Percentiles rank a stretch among this genome's conserved stretches.
Conservation (phyloP, 352 stramenopile genomes). For the Phytopythium chamaehyphon region DNA sequence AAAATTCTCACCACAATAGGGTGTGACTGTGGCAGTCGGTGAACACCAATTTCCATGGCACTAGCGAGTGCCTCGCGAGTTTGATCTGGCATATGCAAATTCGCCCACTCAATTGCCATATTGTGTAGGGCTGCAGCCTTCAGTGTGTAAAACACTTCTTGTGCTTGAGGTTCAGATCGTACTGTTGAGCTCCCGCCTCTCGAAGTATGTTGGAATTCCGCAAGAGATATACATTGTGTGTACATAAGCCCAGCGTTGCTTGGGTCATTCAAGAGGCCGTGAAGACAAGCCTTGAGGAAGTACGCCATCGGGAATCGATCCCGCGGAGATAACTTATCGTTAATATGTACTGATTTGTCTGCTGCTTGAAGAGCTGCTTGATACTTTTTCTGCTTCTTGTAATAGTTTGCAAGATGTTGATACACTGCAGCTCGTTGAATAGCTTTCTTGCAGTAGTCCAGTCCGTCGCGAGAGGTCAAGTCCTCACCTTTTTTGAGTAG, state of each 20-base stretch:
- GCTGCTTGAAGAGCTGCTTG: constrained; percentile 55
- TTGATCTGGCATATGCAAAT: constrained; percentile 56
- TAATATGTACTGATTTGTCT: constrained; percentile 57
- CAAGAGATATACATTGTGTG: constrained; percentile 42
- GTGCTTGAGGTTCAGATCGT: constrained; percentile 8
- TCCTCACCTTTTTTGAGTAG: constrained; percentile 66
- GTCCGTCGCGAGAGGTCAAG: constrained; percentile 43
- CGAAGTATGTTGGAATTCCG: constrained; percentile 22
- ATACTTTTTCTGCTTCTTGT: constrained; percentile 77
- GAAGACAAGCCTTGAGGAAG: constrained; percentile 55
- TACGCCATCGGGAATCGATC: constrained; percentile 61
- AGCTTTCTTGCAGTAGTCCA: constrained; percentile 64
- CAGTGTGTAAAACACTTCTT: constrained; percentile 46
- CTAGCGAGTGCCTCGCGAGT: constrained; percentile 48
- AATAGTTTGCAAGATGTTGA: constrained; percentile 62
- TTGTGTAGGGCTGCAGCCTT: constrained; percentile 65
- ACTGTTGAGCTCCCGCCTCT: background rate
- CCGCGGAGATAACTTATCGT: constrained; percentile 40
- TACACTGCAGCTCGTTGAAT: constrained; percentile 58
- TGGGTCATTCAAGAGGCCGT: constrained; percentile 48
- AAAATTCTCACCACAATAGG: constrained; percentile 49
- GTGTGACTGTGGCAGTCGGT: constrained; percentile 44
- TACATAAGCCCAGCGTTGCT: constrained; percentile 67
- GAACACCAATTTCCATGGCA: constrained; percentile 60
- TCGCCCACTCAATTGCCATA: constrained; percentile 68